These are phyloP conservation scores for Penicillium malachiteum DNA, from an alignment of 495 filamentous ascomycete genomes.

Conservation along the genomic window DNA sequence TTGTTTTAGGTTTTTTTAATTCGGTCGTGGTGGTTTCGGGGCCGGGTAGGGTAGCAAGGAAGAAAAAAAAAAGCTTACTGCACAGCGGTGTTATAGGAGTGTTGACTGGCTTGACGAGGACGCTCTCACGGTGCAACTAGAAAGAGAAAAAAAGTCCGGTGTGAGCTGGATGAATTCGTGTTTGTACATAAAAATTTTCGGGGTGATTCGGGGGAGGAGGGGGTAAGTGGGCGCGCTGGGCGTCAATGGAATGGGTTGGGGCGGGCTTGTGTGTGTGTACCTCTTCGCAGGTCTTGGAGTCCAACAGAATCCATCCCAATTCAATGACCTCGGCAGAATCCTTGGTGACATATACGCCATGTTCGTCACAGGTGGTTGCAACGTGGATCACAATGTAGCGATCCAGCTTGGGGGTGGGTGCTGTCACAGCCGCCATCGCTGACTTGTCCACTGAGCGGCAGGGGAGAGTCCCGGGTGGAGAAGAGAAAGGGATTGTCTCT, in stretches of 20 bases:
- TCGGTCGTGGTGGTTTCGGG: not conserved
- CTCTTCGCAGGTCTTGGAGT: conserved; percentile 89
- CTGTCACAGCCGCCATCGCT: conserved; percentile 51
- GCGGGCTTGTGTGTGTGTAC: conserved; percentile 51
- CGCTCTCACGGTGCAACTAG: conserved; percentile 89
- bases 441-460: conserved; percentile 30
- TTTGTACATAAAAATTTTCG: conserved; percentile 6
- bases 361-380: conserved; percentile 97
- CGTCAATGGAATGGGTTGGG: conserved; percentile 12
- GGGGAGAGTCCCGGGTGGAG: conserved; percentile 22
- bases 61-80: conserved; percentile 64
- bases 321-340: conserved; percentile 99
- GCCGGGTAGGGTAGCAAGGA: not conserved
- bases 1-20: not conserved
- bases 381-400: conserved; percentile 97
- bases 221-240: conserved; percentile 2
- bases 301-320: conserved; percentile 94
- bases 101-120: conserved; percentile 96
- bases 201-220: conserved; percentile 5
- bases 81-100: conserved; percentile 97
- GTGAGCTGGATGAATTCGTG: not conserved
- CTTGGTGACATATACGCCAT: conserved; percentile 98
- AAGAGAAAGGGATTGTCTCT: conserved; percentile 28
- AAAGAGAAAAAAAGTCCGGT: conserved; percentile 3
- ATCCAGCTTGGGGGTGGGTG: conserved; percentile 70